Conservation (phyloP, 768 basidiomycete species). For the Filobasidium floriforme region DNA sequence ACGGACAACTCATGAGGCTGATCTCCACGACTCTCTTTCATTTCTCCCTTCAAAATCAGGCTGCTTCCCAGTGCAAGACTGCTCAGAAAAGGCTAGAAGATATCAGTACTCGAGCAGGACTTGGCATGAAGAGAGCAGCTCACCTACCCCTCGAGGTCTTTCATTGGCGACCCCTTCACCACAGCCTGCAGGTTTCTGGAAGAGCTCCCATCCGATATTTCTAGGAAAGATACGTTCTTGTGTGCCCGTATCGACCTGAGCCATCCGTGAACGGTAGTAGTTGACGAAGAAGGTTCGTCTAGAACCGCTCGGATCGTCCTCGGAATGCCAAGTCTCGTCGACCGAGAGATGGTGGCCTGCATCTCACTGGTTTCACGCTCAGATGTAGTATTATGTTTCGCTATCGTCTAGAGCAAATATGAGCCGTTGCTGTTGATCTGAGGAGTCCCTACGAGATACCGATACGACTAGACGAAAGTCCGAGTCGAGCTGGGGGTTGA, state of each 20-base stretch:
- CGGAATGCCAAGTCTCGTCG: background rate
- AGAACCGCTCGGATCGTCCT: background rate
- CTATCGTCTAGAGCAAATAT: too few species aligned
- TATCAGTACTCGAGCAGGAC: background rate
- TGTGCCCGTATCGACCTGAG: slow-evolving; percentile 75
- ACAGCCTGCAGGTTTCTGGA: slow-evolving; percentile 70
- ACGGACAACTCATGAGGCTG: slow-evolving; percentile 56
- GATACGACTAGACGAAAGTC: too few species aligned
- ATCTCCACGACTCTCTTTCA: slow-evolving; percentile 52
- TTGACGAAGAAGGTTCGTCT: background rate
- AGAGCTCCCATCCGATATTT: slow-evolving; percentile 70
- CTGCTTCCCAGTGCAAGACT: slow-evolving; percentile 48
- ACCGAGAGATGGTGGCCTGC: background rate
- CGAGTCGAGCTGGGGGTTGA: too few species aligned
- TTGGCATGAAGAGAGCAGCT: background rate
- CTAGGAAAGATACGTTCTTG: slow-evolving; percentile 76
- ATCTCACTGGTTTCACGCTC: background rate
- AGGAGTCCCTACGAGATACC: too few species aligned
- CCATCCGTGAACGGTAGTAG: slow-evolving; percentile 64
- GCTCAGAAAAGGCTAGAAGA: background rate
- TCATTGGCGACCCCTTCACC: slow-evolving; percentile 48
- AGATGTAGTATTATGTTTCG: too few species aligned
- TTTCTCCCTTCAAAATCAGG: slow-evolving; percentile 51
- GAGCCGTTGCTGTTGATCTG: too few species aligned
- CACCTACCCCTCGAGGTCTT: slow-evolving; percentile 21